Evolutionary conservation across 1,139 yeast species (phyloP), one percentile per base, ranked within the genome.

Genomic region (Zygoascus sp.): DNA sequence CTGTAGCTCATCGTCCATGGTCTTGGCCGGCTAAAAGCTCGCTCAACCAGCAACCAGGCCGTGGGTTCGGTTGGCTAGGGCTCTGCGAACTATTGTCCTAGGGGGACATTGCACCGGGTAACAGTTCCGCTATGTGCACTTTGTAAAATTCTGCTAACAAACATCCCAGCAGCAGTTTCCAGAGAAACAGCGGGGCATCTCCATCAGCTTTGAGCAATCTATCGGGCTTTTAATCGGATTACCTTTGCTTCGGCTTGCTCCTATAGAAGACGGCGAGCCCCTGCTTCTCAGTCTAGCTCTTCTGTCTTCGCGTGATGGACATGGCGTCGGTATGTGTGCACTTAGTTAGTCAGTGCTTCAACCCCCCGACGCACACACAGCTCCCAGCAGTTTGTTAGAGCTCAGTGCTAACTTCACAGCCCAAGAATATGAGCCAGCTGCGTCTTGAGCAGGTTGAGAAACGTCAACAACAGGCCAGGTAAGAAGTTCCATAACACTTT

Each of bases 381-480:
- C n/a, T n/a, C n/a, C n/a, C n/a, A n/a, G n/a, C n/a, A n/a, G n/a
- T n/a, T n/a, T n/a, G n/a, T n/a, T n/a, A n/a, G n/a, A n/a, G n/a
- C n/a, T n/a, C n/a, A n/a, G n/a, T n/a, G n/a, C n/a, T n/a, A n/a
- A n/a, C n/a, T n/a, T n/a, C n/a, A n/a, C n/a, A n/a, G 43, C 28
- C 27, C 30, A 40, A 40, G 25, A 40, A 32, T 37, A 40, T 22
- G 23, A 40, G 37, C 34, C 42, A 28, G 22, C 42, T 30, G 7
- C 25, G 43, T 20, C 20, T 23, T 20, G 43, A 40, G 37, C 41
- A 38, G n/a, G 66, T 74, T 32, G 77, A 73, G 46, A 65, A 67
- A 52, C 64, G 76, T 46, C 65, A 72, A 30, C 71, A 66, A 39
- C 72, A 66, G 30, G 67, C 74, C 50, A 50, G 69, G 58, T 64